These are phyloP conservation scores for Lizonia empirigonia DNA, from an alignment of 2,329 filamentous ascomycete species.

Conservation along the genomic window DNA sequence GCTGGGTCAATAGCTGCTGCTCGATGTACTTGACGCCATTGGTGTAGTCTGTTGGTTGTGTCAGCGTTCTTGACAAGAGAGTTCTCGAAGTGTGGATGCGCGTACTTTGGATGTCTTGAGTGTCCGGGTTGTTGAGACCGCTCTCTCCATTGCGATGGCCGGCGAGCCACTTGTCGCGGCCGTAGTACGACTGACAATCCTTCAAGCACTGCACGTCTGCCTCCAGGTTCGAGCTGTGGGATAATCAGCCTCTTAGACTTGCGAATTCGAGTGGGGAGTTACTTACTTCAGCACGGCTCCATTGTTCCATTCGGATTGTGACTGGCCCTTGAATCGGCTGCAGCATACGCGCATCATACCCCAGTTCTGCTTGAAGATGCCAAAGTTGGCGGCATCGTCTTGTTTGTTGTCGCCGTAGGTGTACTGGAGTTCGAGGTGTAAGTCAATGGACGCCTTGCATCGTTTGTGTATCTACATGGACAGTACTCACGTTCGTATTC, in stretches of 20 bases:
- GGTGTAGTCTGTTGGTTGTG: conserved; percentile 6
- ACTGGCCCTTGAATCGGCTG: conserved; percentile 9
- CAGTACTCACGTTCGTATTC: no score
- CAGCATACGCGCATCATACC: conserved; percentile 3
- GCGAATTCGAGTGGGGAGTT: no score
- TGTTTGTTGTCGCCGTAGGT: conserved; percentile 8
- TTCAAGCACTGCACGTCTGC: conserved; percentile 8
- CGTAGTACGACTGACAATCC: conserved; percentile 5
- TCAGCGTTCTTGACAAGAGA: background rate
- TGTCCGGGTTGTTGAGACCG: conserved; percentile 3
- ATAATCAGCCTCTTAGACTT: no score
- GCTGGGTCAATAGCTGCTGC: conserved; percentile 4
- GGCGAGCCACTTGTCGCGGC: conserved; percentile 4
- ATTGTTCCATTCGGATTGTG: conserved; percentile 6
- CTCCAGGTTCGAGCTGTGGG: conserved; percentile 1
- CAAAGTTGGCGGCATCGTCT: conserved; percentile 8
- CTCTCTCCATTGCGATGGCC: conserved; percentile 5
- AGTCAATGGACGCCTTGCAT: background rate
- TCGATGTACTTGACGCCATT: conserved; percentile 10
- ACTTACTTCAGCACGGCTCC: conserved; percentile 7
- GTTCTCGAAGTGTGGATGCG: no score
- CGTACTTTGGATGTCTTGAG: conserved; percentile 7
- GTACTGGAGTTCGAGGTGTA: background rate
- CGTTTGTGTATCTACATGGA: no score
- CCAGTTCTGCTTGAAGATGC: conserved; percentile 12